Conservation (phyloP, 345 rosid species). For the Lepidium sativum region DNA sequence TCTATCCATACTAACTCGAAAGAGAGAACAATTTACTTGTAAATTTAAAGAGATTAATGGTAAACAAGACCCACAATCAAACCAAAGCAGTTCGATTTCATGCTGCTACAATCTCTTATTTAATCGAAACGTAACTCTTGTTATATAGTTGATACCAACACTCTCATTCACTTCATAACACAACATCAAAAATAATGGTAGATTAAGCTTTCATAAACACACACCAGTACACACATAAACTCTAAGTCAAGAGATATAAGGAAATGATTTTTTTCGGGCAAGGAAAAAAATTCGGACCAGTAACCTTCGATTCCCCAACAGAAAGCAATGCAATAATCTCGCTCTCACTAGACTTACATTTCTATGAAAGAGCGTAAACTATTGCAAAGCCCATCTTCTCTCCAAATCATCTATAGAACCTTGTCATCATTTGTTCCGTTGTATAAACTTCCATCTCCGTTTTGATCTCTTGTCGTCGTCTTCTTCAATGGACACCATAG, state of each 20-base stretch:
- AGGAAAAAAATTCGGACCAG: conserved; percentile 32
- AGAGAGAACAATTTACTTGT: no score
- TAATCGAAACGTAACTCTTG: neutral
- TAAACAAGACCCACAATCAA: neutral
- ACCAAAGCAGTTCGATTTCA: neutral
- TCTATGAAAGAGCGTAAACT: conserved; percentile 30
- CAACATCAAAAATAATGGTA: neutral
- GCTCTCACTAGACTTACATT: conserved; percentile 26
- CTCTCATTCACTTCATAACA: neutral
- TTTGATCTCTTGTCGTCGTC: neutral
- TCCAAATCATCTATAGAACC: neutral
- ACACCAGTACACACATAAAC: neutral
- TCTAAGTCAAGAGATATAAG: conserved; percentile 11
- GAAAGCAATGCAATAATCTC: conserved; percentile 30
- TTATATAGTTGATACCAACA: conserved; percentile 1
- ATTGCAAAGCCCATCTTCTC: conserved; percentile 23
- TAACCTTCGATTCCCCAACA: conserved; percentile 32
- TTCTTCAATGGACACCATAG: conserved; percentile 19
- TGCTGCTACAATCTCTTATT: neutral
- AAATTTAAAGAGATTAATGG: neutral
- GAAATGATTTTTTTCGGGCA: conserved; percentile 25
- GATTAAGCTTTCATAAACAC: neutral
- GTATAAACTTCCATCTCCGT: neutral
- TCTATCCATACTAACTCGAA: no score
- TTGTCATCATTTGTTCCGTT: neutral